phyloP scores from a whole-genome alignment of 2,329 filamentous ascomycete species.

The Biscogniauxia sp. region DNA sequence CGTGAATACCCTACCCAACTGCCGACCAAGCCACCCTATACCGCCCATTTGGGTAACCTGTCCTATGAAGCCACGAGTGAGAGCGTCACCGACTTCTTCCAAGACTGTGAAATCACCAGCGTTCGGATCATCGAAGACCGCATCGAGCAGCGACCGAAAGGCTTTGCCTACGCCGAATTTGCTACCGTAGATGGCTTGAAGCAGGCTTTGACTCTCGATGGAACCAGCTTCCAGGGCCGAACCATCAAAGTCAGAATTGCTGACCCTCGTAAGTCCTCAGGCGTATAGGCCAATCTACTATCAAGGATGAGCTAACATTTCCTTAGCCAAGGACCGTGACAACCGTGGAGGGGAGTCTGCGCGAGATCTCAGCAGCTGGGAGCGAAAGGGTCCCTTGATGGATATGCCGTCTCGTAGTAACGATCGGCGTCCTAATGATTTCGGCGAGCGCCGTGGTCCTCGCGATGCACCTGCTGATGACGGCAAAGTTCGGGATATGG shows the following conservation, averaged over 20 bases:
- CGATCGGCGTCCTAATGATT: slow-evolving; percentile 49
- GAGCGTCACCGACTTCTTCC: slow-evolving; percentile 83
- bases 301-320: slow-evolving; percentile 35
- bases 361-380: slow-evolving; percentile 87
- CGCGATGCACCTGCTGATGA: slow-evolving; percentile 70
- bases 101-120: slow-evolving; percentile 79
- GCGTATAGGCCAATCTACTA: not conserved
- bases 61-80: slow-evolving; percentile 88
- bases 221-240: slow-evolving; percentile 79
- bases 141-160: slow-evolving; percentile 89
- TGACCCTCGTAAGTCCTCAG: slow-evolving; percentile 80
- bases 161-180: slow-evolving; percentile 98
- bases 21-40: slow-evolving; percentile 89
- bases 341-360: slow-evolving; percentile 58
- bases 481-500: slow-evolving; percentile 75
- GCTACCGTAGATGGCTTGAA: slow-evolving; percentile 83
- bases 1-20: slow-evolving; percentile 75
- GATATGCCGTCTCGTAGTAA: slow-evolving; percentile 52
- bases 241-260: slow-evolving; percentile 92
- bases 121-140: slow-evolving; percentile 98
- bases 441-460: slow-evolving; percentile 64
- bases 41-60: slow-evolving; percentile 92
- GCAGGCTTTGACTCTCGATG: slow-evolving; percentile 81
- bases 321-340: slow-evolving; percentile 77
- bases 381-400: slow-evolving; percentile 84